Evolutionary conservation across 768 basidiomycete species (phyloP).

Genomic region (Lactarius psammicola): DNA sequence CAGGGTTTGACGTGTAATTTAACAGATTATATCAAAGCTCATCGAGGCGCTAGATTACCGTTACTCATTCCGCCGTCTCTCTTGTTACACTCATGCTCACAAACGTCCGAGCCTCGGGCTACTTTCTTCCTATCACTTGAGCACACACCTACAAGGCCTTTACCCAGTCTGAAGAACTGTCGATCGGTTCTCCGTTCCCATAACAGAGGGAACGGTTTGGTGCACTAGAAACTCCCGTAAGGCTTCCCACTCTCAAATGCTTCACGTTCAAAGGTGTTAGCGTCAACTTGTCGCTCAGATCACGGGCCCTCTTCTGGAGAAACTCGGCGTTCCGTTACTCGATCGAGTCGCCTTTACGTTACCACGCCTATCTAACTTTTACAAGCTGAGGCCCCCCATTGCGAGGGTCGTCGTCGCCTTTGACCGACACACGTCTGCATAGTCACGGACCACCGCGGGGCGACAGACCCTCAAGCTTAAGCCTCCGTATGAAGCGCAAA

Average conservation of each 20-base stretch:
- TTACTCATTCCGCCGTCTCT: too few species aligned
- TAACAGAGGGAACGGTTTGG: background rate
- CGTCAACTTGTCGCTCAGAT: background rate
- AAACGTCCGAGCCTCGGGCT: background rate
- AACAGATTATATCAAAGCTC: too few species aligned
- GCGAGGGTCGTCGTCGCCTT: background rate
- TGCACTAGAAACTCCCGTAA: background rate
- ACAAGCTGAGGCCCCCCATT: background rate
- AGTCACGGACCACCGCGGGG: background rate
- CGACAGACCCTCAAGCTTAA: background rate
- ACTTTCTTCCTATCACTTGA: background rate
- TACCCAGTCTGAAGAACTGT: background rate
- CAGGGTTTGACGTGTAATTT: too few species aligned
- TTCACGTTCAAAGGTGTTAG: slow-evolving; percentile 1
- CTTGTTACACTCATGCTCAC: background rate
- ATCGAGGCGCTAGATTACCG: too few species aligned
- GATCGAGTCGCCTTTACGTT: background rate
- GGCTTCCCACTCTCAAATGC: background rate
- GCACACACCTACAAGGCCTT: too few species aligned
- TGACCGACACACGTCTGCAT: background rate
- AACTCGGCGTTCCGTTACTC: background rate
- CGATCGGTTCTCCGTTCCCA: background rate
- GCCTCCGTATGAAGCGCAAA: background rate
- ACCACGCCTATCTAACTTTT: background rate
- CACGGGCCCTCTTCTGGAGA: background rate